Percentiles rank a stretch among this genome's conserved stretches.
phyloP scores from a whole-genome alignment of 2,329 filamentous ascomycete species.

The Passalora sequoiae region DNA sequence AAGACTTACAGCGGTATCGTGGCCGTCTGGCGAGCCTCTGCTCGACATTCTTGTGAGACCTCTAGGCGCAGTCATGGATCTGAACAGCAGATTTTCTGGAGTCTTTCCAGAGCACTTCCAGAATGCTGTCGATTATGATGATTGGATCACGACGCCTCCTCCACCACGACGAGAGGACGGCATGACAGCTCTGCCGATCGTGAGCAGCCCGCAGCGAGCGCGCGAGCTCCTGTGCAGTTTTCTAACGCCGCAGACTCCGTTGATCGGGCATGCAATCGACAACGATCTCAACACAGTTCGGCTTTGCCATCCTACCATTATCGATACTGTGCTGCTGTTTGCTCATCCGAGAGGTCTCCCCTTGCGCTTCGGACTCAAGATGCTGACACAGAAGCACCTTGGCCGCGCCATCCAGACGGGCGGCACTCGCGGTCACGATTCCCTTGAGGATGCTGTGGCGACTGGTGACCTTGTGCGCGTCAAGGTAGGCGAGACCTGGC shows the following conservation, averaged over 20 bases:
- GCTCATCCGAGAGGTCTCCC: constrained; percentile 75
- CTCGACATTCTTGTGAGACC: constrained; percentile 83
- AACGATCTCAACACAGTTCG: constrained; percentile 87
- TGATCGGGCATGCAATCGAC: constrained; percentile 90
- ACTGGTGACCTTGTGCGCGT: constrained; percentile 79
- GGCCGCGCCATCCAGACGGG: constrained; percentile 74
- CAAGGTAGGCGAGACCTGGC: constrained; percentile 67
- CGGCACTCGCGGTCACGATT: constrained; percentile 69
- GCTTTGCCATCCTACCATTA: constrained; percentile 74
- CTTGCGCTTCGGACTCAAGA: constrained; percentile 69
- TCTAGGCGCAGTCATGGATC: constrained; percentile 75
- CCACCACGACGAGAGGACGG: constrained; percentile 14
- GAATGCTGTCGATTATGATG: constrained; percentile 56
- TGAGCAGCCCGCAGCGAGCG: constrained; percentile 68
- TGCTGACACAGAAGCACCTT: constrained; percentile 64
- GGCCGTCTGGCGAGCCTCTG: constrained; percentile 70
- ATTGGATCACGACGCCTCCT: constrained; percentile 19
- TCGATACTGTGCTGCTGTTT: constrained; percentile 82
- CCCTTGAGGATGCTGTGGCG: constrained; percentile 81
- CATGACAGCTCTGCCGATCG: constrained; percentile 56
- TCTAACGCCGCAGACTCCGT: constrained; percentile 68
- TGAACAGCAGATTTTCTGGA: constrained; percentile 90
- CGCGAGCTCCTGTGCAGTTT: constrained; percentile 71
- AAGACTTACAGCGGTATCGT: constrained; percentile 79
- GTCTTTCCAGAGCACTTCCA: constrained; percentile 73